phyloP scores from a whole-genome alignment of 2,329 filamentous ascomycete genomes.

The Fusarium devonianum region DNA sequence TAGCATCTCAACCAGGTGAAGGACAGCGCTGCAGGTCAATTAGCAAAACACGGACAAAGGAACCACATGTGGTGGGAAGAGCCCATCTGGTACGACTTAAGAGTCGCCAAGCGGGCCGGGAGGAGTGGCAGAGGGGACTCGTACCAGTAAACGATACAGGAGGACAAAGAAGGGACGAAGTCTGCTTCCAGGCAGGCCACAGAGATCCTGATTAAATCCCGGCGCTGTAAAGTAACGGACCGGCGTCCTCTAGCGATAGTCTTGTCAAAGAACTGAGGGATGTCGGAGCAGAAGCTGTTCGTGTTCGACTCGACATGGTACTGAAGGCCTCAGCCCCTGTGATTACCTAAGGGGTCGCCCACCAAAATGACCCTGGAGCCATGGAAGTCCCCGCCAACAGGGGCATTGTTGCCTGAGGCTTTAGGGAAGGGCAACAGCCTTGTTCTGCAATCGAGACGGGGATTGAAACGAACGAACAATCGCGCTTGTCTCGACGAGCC shows the following conservation, averaged over 20 bases:
- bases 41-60: constrained; percentile 25
- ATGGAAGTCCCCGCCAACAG: constrained; percentile 26
- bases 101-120: constrained; percentile 17
- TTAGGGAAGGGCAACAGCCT: neutral
- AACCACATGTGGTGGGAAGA: constrained; percentile 14
- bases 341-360: constrained; percentile 38
- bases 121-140: constrained; percentile 17
- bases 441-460: too few species aligned
- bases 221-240: constrained; percentile 42
- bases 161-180: constrained; percentile 44
- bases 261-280: constrained; percentile 32
- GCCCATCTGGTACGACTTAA: constrained; percentile 27
- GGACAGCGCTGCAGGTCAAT: constrained; percentile 34
- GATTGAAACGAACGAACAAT: too few species aligned
- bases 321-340: constrained; percentile 39
- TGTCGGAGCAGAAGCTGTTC: constrained; percentile 36
- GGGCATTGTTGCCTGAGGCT: constrained; percentile 36
- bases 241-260: constrained; percentile 40
- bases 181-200: constrained; percentile 52
- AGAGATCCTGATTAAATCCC: constrained; percentile 40
- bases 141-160: constrained; percentile 42
- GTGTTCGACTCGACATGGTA: constrained; percentile 28
- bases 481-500: too few species aligned
- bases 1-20: constrained; percentile 44
- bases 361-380: constrained; percentile 16